Base-by-base conservation (phyloP, 805 yeast species). In the Wickerhamiella dianesei region DNA sequence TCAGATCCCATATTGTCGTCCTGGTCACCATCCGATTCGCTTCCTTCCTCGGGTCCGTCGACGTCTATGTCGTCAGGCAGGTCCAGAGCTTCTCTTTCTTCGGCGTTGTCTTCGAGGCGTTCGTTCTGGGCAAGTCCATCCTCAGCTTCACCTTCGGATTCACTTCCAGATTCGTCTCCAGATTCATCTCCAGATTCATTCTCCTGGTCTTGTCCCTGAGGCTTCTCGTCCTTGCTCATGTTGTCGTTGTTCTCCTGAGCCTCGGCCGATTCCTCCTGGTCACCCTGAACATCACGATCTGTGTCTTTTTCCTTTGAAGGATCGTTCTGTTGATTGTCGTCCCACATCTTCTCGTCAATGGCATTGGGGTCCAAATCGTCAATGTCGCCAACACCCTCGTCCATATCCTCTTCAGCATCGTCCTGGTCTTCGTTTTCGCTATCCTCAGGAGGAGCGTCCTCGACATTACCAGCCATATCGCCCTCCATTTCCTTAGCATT, bases 261-360 rank as follows among this genome's bases (percentile, higher is more conserved):
- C 17, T 60, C 70, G 43, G 68, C 47, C 4, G 61, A 64, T 35
- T 64, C 69, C 9, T 66, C 69, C 36, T 64, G 54, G 14, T 37
- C 13, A 21, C 64, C 73, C 6, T 76, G 75, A 19, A 77, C 76
- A 21, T 76, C 76, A 43, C 73, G 76, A 21, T 87, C 94, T 6
- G 88, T 72, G 40, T 86, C 84, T 60, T 87, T 87, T 57, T 87
- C 95, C 58, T 85, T 58, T 14, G 56, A 56, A 21, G 75, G 72
- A 52, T 76, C 76, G 14, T 80, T 86, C 48, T 78, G 73, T 12
- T 81, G 83, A 60, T 89, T 87, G 58, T 88, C 96, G 58, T 89
- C 92, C 95, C 97, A 89, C 95, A 86, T 86, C 65, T 86, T 89
- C 54, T 89, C 96, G 61, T 89, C 97, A 44, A 89, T 77, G 2